These are phyloP conservation scores for Talaromyces sp. DNA, from an alignment of 2,329 filamentous ascomycete genomes.

Conservation along the genomic window DNA sequence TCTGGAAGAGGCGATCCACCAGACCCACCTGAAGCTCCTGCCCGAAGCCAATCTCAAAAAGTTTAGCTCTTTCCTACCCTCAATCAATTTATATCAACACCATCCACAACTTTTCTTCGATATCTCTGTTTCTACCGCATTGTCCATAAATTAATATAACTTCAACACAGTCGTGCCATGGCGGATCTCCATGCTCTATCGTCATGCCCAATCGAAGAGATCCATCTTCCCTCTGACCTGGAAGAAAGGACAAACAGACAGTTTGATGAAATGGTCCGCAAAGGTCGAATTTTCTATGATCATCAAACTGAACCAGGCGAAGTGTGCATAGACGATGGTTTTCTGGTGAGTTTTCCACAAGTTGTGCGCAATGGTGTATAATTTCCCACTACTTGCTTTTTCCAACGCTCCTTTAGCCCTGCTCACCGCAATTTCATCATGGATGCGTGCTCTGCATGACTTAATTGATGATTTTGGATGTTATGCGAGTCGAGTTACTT, in stretches of 20 bases:
- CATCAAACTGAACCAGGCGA: slow-evolving; percentile 21
- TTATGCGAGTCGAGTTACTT: not conserved
- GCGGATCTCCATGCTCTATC: not conserved
- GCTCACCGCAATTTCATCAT: slow-evolving; percentile 15
- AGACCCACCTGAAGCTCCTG: slow-evolving; percentile 2
- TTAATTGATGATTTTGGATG: not conserved
- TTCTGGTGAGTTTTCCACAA: slow-evolving; percentile 21
- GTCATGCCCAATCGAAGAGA: slow-evolving; percentile 12
- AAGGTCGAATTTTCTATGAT: slow-evolving; percentile 24
- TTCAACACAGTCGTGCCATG: not conserved
- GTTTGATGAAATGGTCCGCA: slow-evolving; percentile 24
- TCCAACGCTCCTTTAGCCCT: not conserved
- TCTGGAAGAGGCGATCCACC: slow-evolving; percentile 1
- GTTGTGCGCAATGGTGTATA: not conserved
- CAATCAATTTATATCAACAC: not conserved
- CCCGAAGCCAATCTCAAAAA: not conserved
- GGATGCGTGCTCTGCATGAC: not conserved
- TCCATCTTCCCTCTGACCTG: slow-evolving; percentile 26
- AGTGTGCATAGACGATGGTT: slow-evolving; percentile 24
- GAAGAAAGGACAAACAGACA: slow-evolving; percentile 21
- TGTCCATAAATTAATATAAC: not conserved
- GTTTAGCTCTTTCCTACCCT: not conserved
- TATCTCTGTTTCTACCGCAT: not conserved
- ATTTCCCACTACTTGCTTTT: not conserved
- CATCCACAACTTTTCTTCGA: not conserved